These are phyloP conservation scores for Polyporus arcularius DNA, from an alignment of 768 basidiomycete genomes.

Conservation along the genomic window DNA sequence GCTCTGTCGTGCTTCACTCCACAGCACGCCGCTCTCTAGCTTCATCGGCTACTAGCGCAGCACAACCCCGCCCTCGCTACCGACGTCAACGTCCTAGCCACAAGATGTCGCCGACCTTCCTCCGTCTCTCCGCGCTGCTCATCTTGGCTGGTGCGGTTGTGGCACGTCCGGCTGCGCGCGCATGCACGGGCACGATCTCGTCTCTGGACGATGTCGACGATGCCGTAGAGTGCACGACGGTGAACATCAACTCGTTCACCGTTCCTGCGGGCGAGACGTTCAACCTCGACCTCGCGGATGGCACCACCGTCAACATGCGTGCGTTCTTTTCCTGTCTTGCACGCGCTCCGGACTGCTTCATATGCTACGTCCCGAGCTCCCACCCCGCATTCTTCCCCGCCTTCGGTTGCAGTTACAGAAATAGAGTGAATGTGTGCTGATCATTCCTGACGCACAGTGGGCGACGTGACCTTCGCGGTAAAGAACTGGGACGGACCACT, in stretches of 20 bases:
- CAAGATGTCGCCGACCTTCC: constrained; percentile 11
- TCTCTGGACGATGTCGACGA: constrained; percentile 50
- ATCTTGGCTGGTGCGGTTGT: constrained; percentile 7
- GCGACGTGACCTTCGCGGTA: constrained; percentile 59
- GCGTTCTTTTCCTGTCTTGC: constrained; percentile 23
- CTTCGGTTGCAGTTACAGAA: constrained; percentile 5
- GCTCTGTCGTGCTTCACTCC: constrained; percentile 7
- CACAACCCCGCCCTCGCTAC: background rate
- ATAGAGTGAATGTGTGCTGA: background rate
- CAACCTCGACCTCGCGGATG: constrained; percentile 44
- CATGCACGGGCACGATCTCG: constrained; percentile 55
- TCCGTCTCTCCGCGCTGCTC: constrained; percentile 15
- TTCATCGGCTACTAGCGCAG: too few relatives aligned
- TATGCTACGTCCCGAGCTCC: background rate
- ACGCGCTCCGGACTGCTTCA: background rate
- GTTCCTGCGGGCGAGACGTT: constrained; percentile 57
- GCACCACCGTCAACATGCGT: constrained; percentile 63
- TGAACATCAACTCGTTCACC: constrained; percentile 57
- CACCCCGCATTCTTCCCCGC: background rate
- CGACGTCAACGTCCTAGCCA: background rate
- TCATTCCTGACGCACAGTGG: constrained; percentile 38
- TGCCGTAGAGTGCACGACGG: constrained; percentile 57
- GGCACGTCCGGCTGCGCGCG: constrained; percentile 5
- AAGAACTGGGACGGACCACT: constrained; percentile 54
- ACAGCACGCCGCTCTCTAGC: background rate